Conservation (phyloP, 2,329 filamentous ascomycete genomes). For the Arthrobotrys musiformis region DNA sequence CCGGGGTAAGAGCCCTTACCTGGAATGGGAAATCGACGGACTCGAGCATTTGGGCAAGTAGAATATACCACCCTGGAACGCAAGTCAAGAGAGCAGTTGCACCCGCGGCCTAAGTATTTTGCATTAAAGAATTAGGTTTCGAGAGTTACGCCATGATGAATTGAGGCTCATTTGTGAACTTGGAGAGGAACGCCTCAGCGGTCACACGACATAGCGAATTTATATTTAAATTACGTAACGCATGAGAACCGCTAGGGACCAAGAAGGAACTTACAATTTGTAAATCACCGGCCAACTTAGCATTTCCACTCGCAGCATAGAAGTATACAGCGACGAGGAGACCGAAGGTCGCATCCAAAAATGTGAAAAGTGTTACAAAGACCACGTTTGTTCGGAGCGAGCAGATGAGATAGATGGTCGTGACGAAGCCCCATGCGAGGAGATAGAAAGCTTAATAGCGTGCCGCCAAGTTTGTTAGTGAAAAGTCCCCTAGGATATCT, state of each 20-base stretch:
- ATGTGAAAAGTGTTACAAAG: constrained; percentile 76
- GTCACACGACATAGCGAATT: not conserved
- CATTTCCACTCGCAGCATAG: constrained; percentile 11
- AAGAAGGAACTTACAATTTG: constrained; percentile 30
- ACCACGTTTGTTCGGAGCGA: constrained; percentile 77
- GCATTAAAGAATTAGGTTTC: not conserved
- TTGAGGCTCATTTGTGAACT: not conserved
- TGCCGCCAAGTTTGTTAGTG: not conserved
- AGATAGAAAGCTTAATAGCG: constrained; percentile 68
- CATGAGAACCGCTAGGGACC: not conserved
- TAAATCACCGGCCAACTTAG: constrained; percentile 3
- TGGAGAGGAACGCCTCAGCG: not conserved
- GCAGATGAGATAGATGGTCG: constrained; percentile 75
- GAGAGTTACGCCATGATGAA: not conserved
- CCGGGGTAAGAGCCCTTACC: constrained; percentile 24
- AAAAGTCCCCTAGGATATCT: not conserved
- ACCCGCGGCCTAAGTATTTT: constrained; percentile 27
- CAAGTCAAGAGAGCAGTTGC: constrained; percentile 33
- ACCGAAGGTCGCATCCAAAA: constrained; percentile 70
- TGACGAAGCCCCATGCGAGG: constrained; percentile 74
- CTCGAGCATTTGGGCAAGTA: constrained; percentile 44
- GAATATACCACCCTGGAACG: constrained; percentile 50
- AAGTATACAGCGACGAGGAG: constrained; percentile 72
- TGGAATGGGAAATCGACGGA: constrained; percentile 51
- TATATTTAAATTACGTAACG: not conserved